Evolutionary conservation across 768 basidiomycete genomes (phyloP), one percentile per base, ranked within the genome.

Genomic region (Phlebiopsis gigantea): DNA sequence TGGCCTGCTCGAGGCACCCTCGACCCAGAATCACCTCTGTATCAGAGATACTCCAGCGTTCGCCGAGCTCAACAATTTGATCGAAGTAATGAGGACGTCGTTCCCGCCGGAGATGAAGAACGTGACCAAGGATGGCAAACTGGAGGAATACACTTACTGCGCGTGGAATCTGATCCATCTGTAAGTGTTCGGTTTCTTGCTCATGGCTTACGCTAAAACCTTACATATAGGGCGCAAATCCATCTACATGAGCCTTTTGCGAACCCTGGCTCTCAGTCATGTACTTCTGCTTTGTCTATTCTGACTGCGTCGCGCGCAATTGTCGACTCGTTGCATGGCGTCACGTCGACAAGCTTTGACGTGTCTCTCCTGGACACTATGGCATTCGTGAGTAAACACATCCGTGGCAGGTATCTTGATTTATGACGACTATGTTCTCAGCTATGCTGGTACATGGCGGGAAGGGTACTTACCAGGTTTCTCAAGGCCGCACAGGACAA

Each of bases 231-330:
- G 9, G 80, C 85, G 5, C 80, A 73, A 17, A 85, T 91, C 52
- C 72, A 89, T n/a, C 71, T 91, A 31, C 89, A 90, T 61, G 89
- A 91, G 61, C 86, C 88, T 2, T 87, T 89, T 64, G 85, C 88
- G 15, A 77, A 81, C 56, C 74, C 87, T 46, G 73, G 75, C 19
- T 73, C 70, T 46, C 75, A 77, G 17, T 80, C 81, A 25, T 90
- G 88, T 63, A 76, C 82, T 43, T 89, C 86, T 43, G 84, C 88
- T 9, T 75, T 83, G 61, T 85, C 82, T 63, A 84, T 90, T 26
- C 71, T 90, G 8, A 79, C 79, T 1, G 82, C 88, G 25, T 80
- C 87, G 2, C 78, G 88, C 46, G 77, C 79, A 0, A 81, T 87
- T 39, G 72, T 90, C 41, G 83, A 89, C 62, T 71, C 87, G 14